Percentiles rank a stretch among this genome's conserved stretches.
These are phyloP conservation scores for Brassica balearica DNA, from an alignment of 441 rosid genomes.

Conservation along the genomic window DNA sequence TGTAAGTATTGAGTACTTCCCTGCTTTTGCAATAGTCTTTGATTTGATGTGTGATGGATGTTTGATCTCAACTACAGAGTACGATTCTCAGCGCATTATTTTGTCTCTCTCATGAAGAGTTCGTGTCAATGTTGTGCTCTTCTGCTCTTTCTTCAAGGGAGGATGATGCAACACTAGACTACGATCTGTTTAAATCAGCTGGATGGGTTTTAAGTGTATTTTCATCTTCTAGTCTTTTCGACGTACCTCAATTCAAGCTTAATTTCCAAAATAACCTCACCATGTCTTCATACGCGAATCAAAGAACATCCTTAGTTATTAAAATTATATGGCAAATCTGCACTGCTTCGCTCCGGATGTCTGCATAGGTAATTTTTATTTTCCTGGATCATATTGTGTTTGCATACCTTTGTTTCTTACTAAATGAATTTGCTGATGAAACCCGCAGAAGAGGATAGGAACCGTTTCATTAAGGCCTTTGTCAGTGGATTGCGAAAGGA, in stretches of 20 bases:
- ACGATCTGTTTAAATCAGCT: slow-evolving; percentile 75
- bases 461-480: slow-evolving; percentile 79
- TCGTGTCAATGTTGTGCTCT: slow-evolving; percentile 89
- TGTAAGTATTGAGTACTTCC: slow-evolving; percentile 60
- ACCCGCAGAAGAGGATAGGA: slow-evolving; percentile 91
- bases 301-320: slow-evolving; percentile 86
- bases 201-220: slow-evolving; percentile 78
- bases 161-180: slow-evolving; percentile 88
- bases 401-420: slow-evolving; percentile 5
- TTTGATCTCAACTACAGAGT: slow-evolving; percentile 55
- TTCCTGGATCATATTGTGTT: no score
- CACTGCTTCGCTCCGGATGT: slow-evolving; percentile 87
- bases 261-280: slow-evolving; percentile 63
- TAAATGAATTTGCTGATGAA: slow-evolving; percentile 34
- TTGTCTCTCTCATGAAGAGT: slow-evolving; percentile 88
- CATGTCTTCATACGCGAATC: slow-evolving; percentile 85
- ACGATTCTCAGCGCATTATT: slow-evolving; percentile 81
- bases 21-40: slow-evolving; percentile 9
- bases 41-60: no score
- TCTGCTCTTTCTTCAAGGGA: slow-evolving; percentile 81
- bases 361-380: slow-evolving; percentile 44
- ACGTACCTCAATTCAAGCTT: slow-evolving; percentile 57
- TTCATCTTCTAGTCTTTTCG: slow-evolving; percentile 45
- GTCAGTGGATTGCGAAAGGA: slow-evolving; percentile 73
- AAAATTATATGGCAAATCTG: slow-evolving; percentile 93